phyloP scores from a whole-genome alignment of 176 grass and related monocot genomes.

The bread wheat (Triticum aestivum) region DNA sequence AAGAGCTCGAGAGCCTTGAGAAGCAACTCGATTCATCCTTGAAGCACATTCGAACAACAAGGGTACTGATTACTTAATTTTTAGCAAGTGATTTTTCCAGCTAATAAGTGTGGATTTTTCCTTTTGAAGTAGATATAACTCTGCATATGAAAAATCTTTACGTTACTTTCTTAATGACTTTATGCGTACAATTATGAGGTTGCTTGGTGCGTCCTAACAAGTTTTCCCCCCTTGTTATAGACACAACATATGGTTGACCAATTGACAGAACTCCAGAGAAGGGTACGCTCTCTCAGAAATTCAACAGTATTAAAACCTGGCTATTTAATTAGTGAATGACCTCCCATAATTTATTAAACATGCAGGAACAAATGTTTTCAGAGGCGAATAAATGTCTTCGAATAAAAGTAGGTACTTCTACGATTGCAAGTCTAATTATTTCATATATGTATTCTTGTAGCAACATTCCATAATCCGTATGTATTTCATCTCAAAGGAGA shows the following conservation, averaged over 20 bases:
- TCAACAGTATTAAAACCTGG: neutral
- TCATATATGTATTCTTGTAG: neutral
- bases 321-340: neutral
- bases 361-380: conserved; percentile 76
- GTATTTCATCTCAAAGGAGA: neutral
- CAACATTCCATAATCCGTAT: neutral
- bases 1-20: conserved; percentile 83
- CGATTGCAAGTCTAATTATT: neutral
- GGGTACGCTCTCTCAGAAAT: conserved; percentile 34
- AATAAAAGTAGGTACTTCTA: conserved; percentile 72
- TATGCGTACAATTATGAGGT: neutral
- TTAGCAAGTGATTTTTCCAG: neutral
- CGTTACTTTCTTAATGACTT: neutral
- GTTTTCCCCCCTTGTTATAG: conserved; percentile 36
- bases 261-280: conserved; percentile 66
- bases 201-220: neutral
- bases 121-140: neutral
- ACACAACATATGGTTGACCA: conserved; percentile 74
- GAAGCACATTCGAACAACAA: conserved; percentile 86
- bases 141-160: neutral
- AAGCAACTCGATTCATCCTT: conserved; percentile 82
- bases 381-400: conserved; percentile 78
- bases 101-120: neutral
- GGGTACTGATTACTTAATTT: conserved; percentile 40
- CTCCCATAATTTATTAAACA: conserved; percentile 7